phyloP scores from a whole-genome alignment of 371 early-diverging fungal species.

The Mucor velutinosus region DNA sequence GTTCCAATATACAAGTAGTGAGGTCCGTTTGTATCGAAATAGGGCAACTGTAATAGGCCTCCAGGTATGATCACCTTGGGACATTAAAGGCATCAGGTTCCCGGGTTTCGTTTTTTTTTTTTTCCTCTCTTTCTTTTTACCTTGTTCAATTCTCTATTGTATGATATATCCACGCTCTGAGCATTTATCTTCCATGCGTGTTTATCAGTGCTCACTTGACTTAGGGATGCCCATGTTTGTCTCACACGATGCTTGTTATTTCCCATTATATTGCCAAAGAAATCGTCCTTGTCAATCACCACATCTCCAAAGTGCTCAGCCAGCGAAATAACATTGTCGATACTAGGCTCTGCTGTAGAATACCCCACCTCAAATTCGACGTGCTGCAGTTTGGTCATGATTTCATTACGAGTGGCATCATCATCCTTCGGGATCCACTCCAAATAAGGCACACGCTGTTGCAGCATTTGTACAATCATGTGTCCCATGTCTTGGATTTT shows the following conservation, averaged over 20 bases:
- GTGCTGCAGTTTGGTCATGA: conserved; percentile 6
- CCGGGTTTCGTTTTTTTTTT: background rate
- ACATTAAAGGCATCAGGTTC: background rate
- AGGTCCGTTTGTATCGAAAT: conserved; percentile 48
- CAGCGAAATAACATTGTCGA: conserved; percentile 31
- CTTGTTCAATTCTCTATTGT: conserved; percentile 28
- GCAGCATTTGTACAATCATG: conserved; percentile 29
- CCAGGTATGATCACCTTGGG: conserved; percentile 56
- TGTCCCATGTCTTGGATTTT: conserved; percentile 33
- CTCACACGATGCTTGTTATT: conserved; percentile 29
- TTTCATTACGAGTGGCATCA: conserved; percentile 19
- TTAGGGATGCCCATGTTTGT: conserved; percentile 11
- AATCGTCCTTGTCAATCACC: conserved; percentile 33
- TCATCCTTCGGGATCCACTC: conserved; percentile 9
- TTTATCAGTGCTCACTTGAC: conserved; percentile 38
- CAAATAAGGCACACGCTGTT: conserved; percentile 32
- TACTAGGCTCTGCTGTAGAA: conserved; percentile 46
- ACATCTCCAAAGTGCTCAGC: conserved; percentile 47
- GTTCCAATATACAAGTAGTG: conserved; percentile 58
- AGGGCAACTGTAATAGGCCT: conserved; percentile 54
- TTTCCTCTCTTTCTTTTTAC: background rate
- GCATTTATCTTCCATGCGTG: conserved; percentile 54
- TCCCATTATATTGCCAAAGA: conserved; percentile 52
- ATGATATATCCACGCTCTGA: conserved; percentile 52
- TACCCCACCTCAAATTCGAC: conserved; percentile 46